A percentile compares a stretch with the other conserved stretches of the same genome.
Conservation (phyloP, 306 rosid genomes). For the Acmispon strigosus region DNA sequence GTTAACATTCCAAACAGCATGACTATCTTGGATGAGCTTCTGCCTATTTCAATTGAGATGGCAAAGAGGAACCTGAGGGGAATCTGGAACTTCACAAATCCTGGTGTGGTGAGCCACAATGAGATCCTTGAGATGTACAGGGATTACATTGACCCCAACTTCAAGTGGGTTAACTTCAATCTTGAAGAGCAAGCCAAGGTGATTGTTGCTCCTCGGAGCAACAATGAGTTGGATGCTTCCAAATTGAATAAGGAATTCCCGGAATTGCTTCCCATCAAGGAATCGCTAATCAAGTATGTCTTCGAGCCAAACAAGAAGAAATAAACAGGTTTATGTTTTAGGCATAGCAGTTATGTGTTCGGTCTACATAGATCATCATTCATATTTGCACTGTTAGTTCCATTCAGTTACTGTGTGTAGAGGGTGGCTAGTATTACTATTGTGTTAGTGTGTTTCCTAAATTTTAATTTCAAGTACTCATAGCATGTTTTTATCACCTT, state of each 20-base stretch:
- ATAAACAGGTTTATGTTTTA: conserved; percentile 20
- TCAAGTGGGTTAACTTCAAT: conserved; percentile 61
- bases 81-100: conserved; percentile 85
- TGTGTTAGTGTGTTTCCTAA: conserved; percentile 1
- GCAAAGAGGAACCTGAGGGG: conserved; percentile 80
- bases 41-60: conserved; percentile 80
- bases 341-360: neutral
- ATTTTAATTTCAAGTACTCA: neutral
- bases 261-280: conserved; percentile 75
- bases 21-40: conserved; percentile 80
- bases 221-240: conserved; percentile 80
- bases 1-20: conserved; percentile 85
- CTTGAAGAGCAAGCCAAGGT: conserved; percentile 91
- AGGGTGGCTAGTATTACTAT: conserved; percentile 4
- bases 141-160: conserved; percentile 54
- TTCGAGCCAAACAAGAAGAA: conserved; percentile 71
- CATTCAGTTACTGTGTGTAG: conserved; percentile 12
- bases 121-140: conserved; percentile 82
- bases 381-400: neutral
- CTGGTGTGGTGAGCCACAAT: conserved; percentile 82
- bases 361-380: neutral
- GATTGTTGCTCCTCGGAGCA: conserved; percentile 80
- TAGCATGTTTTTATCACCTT: too few relatives aligned
- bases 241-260: conserved; percentile 82
- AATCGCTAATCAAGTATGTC: conserved; percentile 59